Conservation (phyloP, 2,329 filamentous ascomycete genomes). For the Trichoderma harzianum region DNA sequence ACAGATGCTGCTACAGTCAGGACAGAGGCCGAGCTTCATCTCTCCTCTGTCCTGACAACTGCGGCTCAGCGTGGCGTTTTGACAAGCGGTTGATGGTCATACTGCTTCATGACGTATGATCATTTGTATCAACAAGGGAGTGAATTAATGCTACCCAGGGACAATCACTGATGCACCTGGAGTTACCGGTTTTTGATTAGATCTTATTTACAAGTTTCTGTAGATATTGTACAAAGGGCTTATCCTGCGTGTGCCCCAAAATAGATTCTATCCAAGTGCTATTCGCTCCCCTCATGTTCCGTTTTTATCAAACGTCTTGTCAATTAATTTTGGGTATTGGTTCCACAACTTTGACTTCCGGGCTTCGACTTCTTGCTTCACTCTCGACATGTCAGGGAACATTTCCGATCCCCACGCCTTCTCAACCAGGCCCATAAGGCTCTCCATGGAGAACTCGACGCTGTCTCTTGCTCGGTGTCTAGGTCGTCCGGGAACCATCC, state of each 20-base stretch:
- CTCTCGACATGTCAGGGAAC: conserved; percentile 24
- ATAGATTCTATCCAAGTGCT: conserved; percentile 5
- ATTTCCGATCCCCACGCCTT: conserved; percentile 35
- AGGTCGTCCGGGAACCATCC: conserved; percentile 27
- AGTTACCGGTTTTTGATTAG: conserved; percentile 26
- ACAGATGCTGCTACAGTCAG: background rate
- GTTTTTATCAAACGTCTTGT: conserved; percentile 27
- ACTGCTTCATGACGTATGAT: conserved; percentile 7
- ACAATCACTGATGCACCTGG: conserved; percentile 26
- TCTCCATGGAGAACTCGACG: conserved; percentile 30
- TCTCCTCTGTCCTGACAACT: background rate
- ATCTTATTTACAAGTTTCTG: conserved; percentile 19
- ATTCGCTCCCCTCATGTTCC: background rate
- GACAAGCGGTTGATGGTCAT: conserved; percentile 7
- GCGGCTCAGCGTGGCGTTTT: conserved; percentile 9
- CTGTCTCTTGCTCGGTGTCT: conserved; percentile 31
- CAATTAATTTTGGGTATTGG: conserved; percentile 29
- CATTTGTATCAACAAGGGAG: conserved; percentile 30
- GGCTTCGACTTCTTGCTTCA: conserved; percentile 29
- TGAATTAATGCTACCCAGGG: conserved; percentile 25
- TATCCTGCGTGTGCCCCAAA: background rate
- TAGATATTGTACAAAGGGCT: conserved; percentile 17
- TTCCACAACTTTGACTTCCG: conserved; percentile 31
- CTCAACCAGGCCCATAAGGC: conserved; percentile 33
- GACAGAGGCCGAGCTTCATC: background rate